Evolutionary conservation across 805 yeast genomes (phyloP).

Genomic region (Myxozyma geophila): DNA sequence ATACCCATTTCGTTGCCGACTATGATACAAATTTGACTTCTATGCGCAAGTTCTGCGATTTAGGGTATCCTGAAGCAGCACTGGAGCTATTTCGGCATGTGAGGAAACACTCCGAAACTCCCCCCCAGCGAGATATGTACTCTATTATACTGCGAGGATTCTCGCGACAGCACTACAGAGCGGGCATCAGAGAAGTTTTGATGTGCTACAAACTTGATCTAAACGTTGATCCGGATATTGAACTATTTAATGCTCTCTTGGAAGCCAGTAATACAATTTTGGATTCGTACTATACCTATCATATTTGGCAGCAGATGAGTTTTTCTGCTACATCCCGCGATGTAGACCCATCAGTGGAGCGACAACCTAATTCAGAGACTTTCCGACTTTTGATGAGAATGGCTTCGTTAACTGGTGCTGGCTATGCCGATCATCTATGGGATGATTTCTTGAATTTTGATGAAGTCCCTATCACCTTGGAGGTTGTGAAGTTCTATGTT

Average conservation of each 20-base stretch:
- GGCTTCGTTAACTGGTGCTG: conserved; percentile 57
- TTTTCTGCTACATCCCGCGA: conserved; percentile 58
- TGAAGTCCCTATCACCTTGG: conserved; percentile 54
- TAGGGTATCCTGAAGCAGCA: conserved; percentile 64
- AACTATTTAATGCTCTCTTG: conserved; percentile 63
- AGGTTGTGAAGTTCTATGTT: conserved; percentile 62
- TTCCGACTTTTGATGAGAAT: conserved; percentile 69
- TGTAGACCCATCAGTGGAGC: conserved; percentile 9
- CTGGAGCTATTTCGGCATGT: conserved; percentile 64
- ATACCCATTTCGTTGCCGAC: conserved; percentile 60
- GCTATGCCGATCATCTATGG: conserved; percentile 67
- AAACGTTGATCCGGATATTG: conserved; percentile 58
- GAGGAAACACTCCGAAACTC: conserved; percentile 46
- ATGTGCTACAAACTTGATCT: conserved; percentile 66
- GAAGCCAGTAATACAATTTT: conserved; percentile 65
- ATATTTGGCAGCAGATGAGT: conserved; percentile 62
- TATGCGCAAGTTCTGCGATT: conserved; percentile 58
- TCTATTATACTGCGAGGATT: conserved; percentile 62
- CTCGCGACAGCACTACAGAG: conserved; percentile 61
- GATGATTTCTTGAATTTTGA: conserved; percentile 57
- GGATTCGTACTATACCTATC: conserved; percentile 60
- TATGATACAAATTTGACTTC: conserved; percentile 62
- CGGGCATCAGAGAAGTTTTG: conserved; percentile 69
- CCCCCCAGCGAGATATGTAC: conserved; percentile 56
- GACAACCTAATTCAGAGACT: conserved; percentile 60